Conservation (phyloP, 306 rosid species). For the Cicer arietinum region DNA sequence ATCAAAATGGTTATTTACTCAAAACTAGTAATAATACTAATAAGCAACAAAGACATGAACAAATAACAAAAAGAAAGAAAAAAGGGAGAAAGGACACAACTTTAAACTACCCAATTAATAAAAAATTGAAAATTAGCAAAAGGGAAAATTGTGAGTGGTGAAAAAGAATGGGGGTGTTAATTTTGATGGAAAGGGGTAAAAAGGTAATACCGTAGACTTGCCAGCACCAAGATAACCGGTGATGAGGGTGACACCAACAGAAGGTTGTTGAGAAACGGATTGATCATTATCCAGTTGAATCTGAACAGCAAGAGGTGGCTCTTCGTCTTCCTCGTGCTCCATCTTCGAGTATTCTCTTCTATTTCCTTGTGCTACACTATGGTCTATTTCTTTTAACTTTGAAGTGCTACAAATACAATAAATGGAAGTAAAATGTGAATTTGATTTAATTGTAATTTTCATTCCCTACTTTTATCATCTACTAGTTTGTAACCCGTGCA, state of each 20-base stretch:
- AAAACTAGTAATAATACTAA: constrained; percentile 2
- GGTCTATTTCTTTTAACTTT: no score
- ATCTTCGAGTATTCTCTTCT: constrained; percentile 31
- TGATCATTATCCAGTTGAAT: constrained; percentile 46
- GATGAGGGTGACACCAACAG: constrained; percentile 91
- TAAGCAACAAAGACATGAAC: constrained; percentile 1
- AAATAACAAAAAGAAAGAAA: neutral
- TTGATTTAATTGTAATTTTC: no score
- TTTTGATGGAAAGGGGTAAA: neutral
- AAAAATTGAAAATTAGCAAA: neutral
- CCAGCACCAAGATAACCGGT: constrained; percentile 98
- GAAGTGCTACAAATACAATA: no score
- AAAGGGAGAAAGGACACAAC: constrained; percentile 11
- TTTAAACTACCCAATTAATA: constrained; percentile 34
- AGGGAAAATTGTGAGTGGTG: neutral
- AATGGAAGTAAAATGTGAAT: no score
- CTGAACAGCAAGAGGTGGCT: constrained; percentile 83
- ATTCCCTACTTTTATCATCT: no score
- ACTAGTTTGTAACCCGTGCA: no score
- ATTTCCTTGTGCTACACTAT: no score
- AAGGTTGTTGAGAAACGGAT: constrained; percentile 41
- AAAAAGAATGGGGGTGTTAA: neutral
- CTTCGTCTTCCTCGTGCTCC: constrained; percentile 76
- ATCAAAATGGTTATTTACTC: no score
- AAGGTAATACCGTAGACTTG: constrained; percentile 79